These are phyloP conservation scores for Colletotrichum sp. DNA, from an alignment of 2,329 filamentous ascomycete genomes.

Conservation along the genomic window DNA sequence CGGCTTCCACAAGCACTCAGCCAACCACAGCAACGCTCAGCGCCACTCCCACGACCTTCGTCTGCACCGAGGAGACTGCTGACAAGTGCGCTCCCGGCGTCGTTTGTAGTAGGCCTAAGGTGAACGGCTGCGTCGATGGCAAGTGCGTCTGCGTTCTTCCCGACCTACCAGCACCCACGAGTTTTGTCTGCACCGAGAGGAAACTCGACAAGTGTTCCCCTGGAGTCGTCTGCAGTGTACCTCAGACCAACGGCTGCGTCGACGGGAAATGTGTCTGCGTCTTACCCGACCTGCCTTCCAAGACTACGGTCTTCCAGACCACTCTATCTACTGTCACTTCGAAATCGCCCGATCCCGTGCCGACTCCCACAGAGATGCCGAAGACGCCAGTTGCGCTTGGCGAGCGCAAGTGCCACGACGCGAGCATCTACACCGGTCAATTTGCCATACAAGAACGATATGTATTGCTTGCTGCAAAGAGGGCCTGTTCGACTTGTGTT, in stretches of 20 bases:
- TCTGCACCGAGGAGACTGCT: neutral
- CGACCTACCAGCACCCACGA: accelerated
- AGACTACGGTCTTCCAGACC: accelerated
- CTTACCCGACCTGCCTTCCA: neutral
- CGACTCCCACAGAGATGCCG: accelerated
- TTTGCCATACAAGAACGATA: too few relatives aligned
- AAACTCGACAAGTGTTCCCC: neutral
- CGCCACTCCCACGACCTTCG: neutral
- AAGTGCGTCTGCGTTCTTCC: neutral
- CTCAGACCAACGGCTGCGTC: neutral
- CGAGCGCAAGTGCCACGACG: neutral
- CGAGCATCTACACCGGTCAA: neutral
- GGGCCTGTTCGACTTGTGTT: too few relatives aligned
- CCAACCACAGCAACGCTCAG: too few relatives aligned
- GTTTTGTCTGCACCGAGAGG: neutral
- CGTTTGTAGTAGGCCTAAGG: neutral
- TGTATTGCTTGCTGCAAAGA: too few relatives aligned
- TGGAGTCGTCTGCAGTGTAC: neutral
- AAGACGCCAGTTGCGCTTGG: accelerated
- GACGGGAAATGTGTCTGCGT: neutral
- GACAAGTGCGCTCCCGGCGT: neutral
- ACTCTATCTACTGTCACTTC: neutral
- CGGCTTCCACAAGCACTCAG: too few relatives aligned
- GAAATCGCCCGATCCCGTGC: neutral
- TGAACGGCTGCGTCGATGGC: neutral